Evolutionary conservation across 2,329 filamentous ascomycete species (phyloP), one percentile per base, ranked within the genome.

Genomic region (Hortaea sp.): DNA sequence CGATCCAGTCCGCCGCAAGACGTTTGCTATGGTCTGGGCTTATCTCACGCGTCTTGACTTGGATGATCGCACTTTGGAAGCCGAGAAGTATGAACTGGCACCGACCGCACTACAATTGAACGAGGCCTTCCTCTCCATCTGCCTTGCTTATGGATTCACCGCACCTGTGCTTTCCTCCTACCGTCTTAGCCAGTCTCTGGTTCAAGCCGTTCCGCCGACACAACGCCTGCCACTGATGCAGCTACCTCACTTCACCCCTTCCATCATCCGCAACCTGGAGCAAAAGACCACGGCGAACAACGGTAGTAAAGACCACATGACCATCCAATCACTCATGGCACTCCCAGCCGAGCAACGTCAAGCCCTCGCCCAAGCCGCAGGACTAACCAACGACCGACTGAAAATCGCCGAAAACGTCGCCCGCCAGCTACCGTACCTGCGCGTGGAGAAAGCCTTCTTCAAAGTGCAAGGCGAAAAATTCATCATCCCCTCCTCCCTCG

Each of bases 381-480:
- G 90, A 37, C 71, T 98, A 34, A 82, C 77, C 4, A 82, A 88
- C 55, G 68, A 78, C 49, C 80, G 95, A 65, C 95, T 95, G 68
- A 72, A 79, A 53, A 77, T 82, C 38, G 85, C 84, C 34, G 74
- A 95, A 49, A 69, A 69, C 41, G 84, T 95, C 29, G 89, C 88
- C 29, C 80, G 81, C 57, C 87, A 95, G 67, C 75, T 98, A 29
- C 92, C 92, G 1, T 78, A 81, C 53, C 75, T 98, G 46, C 78
- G 85, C 48, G 81, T 98, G 7, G 87, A 88, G 61, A 94, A 88
- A 70, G 87, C 88, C 6, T 98, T 95, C 69, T 98, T 98, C 80
- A 98, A 98, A 74, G 94, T 98, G 40, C 83, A 88, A 44, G 92
- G 92, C 62, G 94, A 98, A 69, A 86, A 85, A 55, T 85, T 84